Base-by-base conservation (phyloP, 495 filamentous ascomycete genomes). In the Lophiostoma macrostomum region DNA sequence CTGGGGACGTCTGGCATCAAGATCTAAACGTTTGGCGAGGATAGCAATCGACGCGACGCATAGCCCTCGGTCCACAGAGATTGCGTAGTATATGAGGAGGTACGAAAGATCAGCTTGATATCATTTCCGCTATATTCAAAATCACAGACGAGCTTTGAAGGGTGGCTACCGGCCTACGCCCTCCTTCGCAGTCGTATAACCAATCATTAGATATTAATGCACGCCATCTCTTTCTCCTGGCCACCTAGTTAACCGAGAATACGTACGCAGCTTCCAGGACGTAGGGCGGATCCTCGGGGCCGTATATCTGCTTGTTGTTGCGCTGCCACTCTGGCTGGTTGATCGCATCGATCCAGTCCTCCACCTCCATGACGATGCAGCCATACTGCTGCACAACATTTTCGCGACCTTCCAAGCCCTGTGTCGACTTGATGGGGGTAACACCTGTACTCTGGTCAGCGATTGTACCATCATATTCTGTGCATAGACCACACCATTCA, bases 351-450 rank as follows among this genome's bases (percentile, higher is more conserved):
- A 72, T 72, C 64, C 57, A 69, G 38, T 64, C 62, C 28, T 65
- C 47, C 24, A 68, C 65, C 37, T 65, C 80, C 45, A 85, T 75
- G 4, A 81, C 81, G 1, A 84, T 56, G 53, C 81, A 84, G 14
- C 77, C 79, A 51, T 78, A 82, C 49, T 77, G 71, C 54, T 72
- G 67, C 0, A 81, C 76, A 53, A 73, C 73, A 11, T 65, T 63
- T 12, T 64, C 62, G 19, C 58, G 60, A 28, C 40, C 51, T 11
- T 55, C 49, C 22, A 66, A 48, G 18, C 69, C 69, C 56, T 70
- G 69, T 1, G 65, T 69, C n/a, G 63, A 56, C 60, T 70, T 71
- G 24, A 71, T 52, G 2, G 69, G 56, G 1, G 69, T 45, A n/a
- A 61, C 62, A 29, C 68, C 67, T 69, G 24, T 14, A n/a, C 6